These are phyloP conservation scores for Moricandia moricandioides DNA, from an alignment of 345 rosid genomes.

Conservation along the genomic window DNA sequence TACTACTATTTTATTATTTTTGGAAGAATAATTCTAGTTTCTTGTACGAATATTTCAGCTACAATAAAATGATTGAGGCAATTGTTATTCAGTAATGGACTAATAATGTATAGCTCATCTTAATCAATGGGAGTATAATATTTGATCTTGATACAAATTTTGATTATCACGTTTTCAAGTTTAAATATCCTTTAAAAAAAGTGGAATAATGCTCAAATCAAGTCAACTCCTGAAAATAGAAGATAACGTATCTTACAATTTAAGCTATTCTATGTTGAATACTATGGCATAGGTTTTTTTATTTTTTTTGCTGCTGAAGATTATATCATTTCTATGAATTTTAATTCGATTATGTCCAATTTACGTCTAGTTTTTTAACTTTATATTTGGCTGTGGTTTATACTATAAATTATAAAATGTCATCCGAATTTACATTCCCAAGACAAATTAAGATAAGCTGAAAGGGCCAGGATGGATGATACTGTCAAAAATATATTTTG, in stretches of 20 bases:
- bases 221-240: background rate
- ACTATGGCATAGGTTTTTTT: background rate
- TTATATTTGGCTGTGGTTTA: background rate
- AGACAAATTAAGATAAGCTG: conserved; percentile 24
- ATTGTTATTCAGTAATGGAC: background rate
- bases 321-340: background rate
- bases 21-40: background rate
- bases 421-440: conserved; percentile 20
- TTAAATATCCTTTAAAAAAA: background rate
- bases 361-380: background rate
- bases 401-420: background rate
- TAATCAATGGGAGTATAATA: background rate
- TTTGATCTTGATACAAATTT: background rate
- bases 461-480: conserved; percentile 18
- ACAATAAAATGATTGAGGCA: background rate
- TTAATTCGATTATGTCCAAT: background rate
- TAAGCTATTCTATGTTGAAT: background rate
- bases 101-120: background rate
- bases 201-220: background rate
- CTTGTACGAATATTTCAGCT: background rate
- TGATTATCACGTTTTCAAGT: background rate
- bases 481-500: background rate
- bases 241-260: background rate
- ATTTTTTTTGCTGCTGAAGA: background rate
- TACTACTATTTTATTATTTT: background rate